A percentile compares a stretch with the other conserved stretches of the same genome.
Conservation (phyloP, 495 filamentous ascomycete species). For the Xylaria telfairii region DNA sequence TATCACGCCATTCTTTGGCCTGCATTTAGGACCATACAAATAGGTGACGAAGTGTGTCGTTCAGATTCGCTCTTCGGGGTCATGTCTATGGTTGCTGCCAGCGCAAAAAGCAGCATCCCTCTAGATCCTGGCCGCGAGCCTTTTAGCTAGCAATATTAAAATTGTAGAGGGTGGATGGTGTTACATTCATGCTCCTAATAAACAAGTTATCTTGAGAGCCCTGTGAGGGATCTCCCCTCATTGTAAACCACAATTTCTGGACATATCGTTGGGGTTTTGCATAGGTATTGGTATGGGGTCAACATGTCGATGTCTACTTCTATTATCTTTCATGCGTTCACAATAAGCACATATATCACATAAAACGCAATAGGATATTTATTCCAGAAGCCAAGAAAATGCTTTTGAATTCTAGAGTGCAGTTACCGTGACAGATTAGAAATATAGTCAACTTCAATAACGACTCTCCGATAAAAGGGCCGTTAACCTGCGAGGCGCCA, state of each 20-base stretch:
- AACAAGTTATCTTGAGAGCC: neutral
- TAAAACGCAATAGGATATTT: neutral
- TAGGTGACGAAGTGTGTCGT: neutral
- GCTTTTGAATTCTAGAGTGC: neutral
- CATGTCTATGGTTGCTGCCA: neutral
- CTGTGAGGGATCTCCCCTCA: neutral
- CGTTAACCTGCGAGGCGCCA: neutral
- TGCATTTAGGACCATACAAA: neutral
- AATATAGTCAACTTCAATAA: neutral
- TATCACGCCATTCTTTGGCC: constrained; percentile 3
- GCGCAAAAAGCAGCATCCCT: neutral
- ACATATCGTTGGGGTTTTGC: neutral
- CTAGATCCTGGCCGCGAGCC: neutral
- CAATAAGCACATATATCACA: neutral
- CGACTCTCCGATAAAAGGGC: neutral
- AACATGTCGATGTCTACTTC: neutral
- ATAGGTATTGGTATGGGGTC: neutral
- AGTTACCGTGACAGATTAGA: neutral
- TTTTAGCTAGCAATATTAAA: neutral
- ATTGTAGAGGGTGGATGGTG: neutral
- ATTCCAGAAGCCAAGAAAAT: neutral
- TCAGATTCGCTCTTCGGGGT: neutral
- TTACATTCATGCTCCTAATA: neutral
- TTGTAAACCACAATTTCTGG: neutral
- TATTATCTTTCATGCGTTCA: neutral